Evolutionary conservation across 148 eudicot species (phyloP).

Genomic region (Fagopyrum homotropicum): DNA sequence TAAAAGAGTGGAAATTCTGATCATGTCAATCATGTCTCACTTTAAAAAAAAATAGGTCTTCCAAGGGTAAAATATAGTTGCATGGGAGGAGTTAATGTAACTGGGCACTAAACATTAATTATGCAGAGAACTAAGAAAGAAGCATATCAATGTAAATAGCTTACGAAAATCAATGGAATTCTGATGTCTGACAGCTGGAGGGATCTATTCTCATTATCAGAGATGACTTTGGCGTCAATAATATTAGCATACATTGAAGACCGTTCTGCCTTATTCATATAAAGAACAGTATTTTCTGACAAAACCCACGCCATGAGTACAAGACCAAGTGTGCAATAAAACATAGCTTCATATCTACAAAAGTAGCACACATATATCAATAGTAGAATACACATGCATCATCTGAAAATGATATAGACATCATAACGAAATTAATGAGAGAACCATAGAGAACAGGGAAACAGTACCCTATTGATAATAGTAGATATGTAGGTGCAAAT

Average conservation of each 20-base stretch:
- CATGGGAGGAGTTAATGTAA: not conserved
- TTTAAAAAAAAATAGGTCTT: not conserved
- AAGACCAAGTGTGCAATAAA: slow-evolving; percentile 79
- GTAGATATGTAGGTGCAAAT: slow-evolving; percentile 89
- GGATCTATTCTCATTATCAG: slow-evolving; percentile 46
- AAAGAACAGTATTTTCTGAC: slow-evolving; percentile 62
- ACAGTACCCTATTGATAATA: slow-evolving; percentile 86
- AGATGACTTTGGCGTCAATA: slow-evolving; percentile 30
- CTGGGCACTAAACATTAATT: not conserved
- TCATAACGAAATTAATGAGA: not conserved
- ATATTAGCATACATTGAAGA: slow-evolving; percentile 29
- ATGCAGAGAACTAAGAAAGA: not conserved
- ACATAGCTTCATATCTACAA: slow-evolving; percentile 85
- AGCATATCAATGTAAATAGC: slow-evolving; percentile 20
- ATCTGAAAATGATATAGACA: not conserved
- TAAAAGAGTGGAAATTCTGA: not conserved
- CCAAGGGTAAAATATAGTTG: not conserved
- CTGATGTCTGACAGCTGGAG: slow-evolving; percentile 77
- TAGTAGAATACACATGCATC: not conserved
- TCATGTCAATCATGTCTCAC: not conserved
- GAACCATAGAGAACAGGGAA: slow-evolving; percentile 18
- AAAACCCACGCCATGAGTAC: slow-evolving; percentile 88
- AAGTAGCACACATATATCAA: not conserved
- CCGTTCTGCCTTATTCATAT: slow-evolving; percentile 32
- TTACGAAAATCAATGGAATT: slow-evolving; percentile 79